Conservation (phyloP, 73 alveolate species). For the Uronychia setigera region DNA sequence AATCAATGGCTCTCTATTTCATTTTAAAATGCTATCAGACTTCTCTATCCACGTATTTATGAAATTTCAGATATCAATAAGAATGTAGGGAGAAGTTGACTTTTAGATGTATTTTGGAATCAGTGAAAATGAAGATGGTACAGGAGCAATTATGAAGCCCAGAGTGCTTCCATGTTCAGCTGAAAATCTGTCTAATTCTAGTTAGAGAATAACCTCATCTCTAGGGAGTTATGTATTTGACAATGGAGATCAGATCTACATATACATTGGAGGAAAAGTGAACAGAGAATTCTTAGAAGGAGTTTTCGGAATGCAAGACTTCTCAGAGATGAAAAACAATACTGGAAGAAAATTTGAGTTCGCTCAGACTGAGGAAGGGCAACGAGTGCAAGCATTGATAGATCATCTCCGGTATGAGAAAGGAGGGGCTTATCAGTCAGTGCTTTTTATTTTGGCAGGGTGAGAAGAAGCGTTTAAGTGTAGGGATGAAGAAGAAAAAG, state of each 20-base stretch:
- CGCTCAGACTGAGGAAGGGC: background rate
- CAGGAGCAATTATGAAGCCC: constrained; percentile 64
- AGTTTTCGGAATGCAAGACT: constrained; percentile 42
- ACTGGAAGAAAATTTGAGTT: background rate
- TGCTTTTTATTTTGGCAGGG: constrained; percentile 17
- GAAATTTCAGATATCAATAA: constrained; percentile 48
- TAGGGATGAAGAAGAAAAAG: constrained; percentile 29
- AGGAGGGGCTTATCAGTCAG: constrained; percentile 36
- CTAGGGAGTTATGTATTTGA: constrained; percentile 65
- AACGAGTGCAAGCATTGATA: constrained; percentile 8
- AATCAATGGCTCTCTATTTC: constrained; percentile 58
- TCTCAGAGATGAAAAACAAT: background rate
- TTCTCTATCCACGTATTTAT: constrained; percentile 73
- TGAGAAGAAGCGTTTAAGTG: background rate
- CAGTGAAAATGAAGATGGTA: constrained; percentile 47
- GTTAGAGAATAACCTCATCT: constrained; percentile 2
- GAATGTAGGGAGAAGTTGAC: background rate
- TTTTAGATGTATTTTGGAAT: constrained; percentile 16
- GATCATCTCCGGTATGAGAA: constrained; percentile 41
- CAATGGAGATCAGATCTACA: constrained; percentile 68
- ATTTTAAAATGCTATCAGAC: constrained; percentile 40
- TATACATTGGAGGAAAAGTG: constrained; percentile 62
- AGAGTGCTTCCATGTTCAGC: constrained; percentile 23
- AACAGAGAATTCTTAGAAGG: constrained; percentile 5
- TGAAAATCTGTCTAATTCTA: constrained; percentile 21